Conservation (phyloP, 768 basidiomycete genomes). For the Boletus sp. region DNA sequence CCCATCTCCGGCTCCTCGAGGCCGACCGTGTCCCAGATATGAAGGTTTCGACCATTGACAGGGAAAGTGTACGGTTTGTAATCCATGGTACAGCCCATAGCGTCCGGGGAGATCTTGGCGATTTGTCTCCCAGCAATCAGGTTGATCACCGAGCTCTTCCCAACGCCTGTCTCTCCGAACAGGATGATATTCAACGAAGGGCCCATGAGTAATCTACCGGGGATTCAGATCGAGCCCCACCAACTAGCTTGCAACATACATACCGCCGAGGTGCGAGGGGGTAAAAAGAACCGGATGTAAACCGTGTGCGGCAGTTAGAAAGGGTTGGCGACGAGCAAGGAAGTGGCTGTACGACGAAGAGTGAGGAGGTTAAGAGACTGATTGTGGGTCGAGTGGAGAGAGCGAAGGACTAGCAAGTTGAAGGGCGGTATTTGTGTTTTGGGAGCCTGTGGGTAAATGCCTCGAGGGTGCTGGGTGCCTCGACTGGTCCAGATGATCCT, state of each 20-base stretch:
- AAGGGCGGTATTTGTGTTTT: slow-evolving; percentile 17
- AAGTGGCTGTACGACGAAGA: neutral
- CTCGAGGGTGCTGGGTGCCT: slow-evolving; percentile 2
- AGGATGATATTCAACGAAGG: slow-evolving; percentile 37
- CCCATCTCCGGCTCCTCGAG: slow-evolving; percentile 32
- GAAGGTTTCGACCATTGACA: slow-evolving; percentile 14
- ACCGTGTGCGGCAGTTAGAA: neutral
- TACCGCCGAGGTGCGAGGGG: slow-evolving; percentile 7
- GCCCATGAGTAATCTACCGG: slow-evolving; percentile 16
- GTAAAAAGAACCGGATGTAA: neutral
- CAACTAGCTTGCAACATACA: slow-evolving; percentile 1
- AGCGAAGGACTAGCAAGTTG: neutral
- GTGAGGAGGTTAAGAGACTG: neutral
- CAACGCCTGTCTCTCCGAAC: slow-evolving; percentile 43
- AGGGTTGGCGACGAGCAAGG: neutral
- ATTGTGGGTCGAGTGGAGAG: slow-evolving; percentile 1
- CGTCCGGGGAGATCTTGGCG: slow-evolving; percentile 26
- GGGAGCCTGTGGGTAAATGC: neutral
- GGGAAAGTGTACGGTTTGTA: slow-evolving; percentile 26
- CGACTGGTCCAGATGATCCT: slow-evolving; percentile 16
- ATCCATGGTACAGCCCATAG: slow-evolving; percentile 38
- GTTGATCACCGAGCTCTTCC: slow-evolving; percentile 35
- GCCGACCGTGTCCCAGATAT: slow-evolving; percentile 36
- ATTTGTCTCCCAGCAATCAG: slow-evolving; percentile 26
- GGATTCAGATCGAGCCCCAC: slow-evolving; percentile 16